Conservation (phyloP, 129 eudicot genomes). For the Oenanthe sinensis region DNA sequence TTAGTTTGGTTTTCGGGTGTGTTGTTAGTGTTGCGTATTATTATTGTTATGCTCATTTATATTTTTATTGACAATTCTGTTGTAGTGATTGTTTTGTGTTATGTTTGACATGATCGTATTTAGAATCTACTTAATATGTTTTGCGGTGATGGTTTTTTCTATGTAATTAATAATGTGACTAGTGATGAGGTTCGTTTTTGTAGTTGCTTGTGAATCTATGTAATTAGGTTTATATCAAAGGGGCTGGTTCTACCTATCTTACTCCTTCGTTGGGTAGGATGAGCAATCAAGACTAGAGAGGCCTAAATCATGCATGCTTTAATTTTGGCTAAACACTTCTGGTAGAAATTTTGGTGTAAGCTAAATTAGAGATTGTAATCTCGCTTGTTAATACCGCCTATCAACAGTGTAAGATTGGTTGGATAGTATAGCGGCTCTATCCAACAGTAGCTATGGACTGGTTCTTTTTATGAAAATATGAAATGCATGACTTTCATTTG, state of each 20-base stretch:
- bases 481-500: background rate
- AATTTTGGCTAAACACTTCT: too few species aligned
- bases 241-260: background rate
- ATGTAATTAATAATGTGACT: background rate
- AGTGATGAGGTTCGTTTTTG: background rate
- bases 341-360: too few species aligned
- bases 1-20: slow-evolving; percentile 3
- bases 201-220: background rate
- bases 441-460: background rate
- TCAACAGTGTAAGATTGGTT: background rate
- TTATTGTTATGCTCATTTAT: background rate
- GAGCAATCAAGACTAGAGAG: background rate
- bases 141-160: background rate
- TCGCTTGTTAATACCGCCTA: background rate
- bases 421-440: background rate
- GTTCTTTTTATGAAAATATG: background rate
- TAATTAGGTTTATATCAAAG: background rate
- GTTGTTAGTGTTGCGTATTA: background rate
- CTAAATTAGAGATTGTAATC: background rate
- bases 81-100: slow-evolving; percentile 6
- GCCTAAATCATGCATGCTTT: background rate
- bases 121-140: background rate
- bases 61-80: background rate
- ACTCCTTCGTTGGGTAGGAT: background rate
- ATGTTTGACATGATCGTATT: background rate